phyloP scores from a whole-genome alignment of 2,329 filamentous ascomycete species.

The Curvularia verruculosa region DNA sequence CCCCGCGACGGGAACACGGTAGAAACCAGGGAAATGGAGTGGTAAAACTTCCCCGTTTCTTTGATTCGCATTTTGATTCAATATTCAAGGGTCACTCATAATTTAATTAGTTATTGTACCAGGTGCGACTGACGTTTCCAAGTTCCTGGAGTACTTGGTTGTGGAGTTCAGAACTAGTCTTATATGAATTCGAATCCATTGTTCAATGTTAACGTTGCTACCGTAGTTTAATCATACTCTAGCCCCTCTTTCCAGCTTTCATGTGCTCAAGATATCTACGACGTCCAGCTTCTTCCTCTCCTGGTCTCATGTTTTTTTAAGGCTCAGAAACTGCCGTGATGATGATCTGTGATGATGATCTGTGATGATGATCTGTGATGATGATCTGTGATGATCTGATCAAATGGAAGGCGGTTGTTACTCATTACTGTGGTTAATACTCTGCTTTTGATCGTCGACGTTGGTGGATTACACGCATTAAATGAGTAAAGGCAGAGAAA shows the following conservation, averaged over 20 bases:
- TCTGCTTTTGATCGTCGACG: not conserved
- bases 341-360: no score
- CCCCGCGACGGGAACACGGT: not conserved
- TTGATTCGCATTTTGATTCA: not conserved
- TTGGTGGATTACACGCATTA: no score
- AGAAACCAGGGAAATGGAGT: not conserved
- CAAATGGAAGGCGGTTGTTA: not conserved
- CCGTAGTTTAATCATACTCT: not conserved
- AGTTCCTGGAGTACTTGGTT: not conserved
- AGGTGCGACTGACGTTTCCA: not conserved
- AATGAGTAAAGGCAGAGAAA: no score
- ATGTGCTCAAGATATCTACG: slow-evolving; percentile 2
- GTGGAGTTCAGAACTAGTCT: not conserved
- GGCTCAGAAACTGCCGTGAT: slow-evolving; percentile 1
- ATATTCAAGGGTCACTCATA: not conserved
- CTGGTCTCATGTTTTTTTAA: slow-evolving; percentile 13
- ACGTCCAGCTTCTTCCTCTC: slow-evolving; percentile 6
- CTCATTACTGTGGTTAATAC: not conserved
- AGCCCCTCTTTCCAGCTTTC: not conserved
- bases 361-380: no score
- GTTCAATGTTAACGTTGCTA: not conserved
- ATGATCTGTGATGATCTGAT: not conserved
- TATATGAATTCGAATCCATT: not conserved
- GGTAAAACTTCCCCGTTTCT: not conserved
- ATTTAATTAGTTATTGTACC: not conserved